Evolutionary conservation across 2,329 filamentous ascomycete genomes (phyloP).

Genomic region (Biscogniauxia sp.): DNA sequence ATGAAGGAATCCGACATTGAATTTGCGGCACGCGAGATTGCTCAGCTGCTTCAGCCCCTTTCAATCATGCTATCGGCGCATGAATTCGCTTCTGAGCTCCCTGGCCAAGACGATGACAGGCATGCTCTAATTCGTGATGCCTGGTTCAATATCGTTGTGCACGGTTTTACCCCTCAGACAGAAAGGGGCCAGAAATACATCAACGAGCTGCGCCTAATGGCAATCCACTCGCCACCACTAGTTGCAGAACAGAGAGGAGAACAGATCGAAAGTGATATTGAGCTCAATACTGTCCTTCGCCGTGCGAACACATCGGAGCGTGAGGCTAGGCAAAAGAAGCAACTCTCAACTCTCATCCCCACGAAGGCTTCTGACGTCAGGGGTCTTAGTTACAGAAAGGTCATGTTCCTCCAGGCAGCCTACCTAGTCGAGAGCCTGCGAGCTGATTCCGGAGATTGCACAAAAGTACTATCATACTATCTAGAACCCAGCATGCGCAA

Average conservation of each 20-base stretch:
- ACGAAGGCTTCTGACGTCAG: conserved; percentile 75
- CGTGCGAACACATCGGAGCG: conserved; percentile 80
- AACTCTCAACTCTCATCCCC: conserved; percentile 71
- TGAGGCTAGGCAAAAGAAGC: conserved; percentile 75
- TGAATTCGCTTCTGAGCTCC: conserved; percentile 49
- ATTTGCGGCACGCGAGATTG: conserved; percentile 81
- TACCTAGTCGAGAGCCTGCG: conserved; percentile 87
- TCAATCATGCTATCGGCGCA: conserved; percentile 75
- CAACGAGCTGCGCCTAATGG: conserved; percentile 78
- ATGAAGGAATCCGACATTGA: conserved; percentile 76
- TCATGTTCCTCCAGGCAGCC: conserved; percentile 87
- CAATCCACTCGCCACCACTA: conserved; percentile 81
- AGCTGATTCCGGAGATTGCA: conserved; percentile 84
- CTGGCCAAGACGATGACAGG: conserved; percentile 61
- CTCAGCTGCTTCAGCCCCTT: conserved; percentile 82
- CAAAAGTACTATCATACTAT: conserved; percentile 87
- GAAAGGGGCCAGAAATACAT: conserved; percentile 69
- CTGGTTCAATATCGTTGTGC: conserved; percentile 97
- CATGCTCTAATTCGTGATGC: conserved; percentile 79
- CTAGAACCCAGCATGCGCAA: conserved; percentile 81
- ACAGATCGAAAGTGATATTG: conserved; percentile 91
- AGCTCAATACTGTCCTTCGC: conserved; percentile 89
- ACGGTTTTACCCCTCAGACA: conserved; percentile 79
- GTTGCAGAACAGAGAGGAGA: conserved; percentile 87
- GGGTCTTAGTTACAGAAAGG: conserved; percentile 81